phyloP scores from a whole-genome alignment of 495 filamentous ascomycete species.

The Amphirosellinia nigrospora region DNA sequence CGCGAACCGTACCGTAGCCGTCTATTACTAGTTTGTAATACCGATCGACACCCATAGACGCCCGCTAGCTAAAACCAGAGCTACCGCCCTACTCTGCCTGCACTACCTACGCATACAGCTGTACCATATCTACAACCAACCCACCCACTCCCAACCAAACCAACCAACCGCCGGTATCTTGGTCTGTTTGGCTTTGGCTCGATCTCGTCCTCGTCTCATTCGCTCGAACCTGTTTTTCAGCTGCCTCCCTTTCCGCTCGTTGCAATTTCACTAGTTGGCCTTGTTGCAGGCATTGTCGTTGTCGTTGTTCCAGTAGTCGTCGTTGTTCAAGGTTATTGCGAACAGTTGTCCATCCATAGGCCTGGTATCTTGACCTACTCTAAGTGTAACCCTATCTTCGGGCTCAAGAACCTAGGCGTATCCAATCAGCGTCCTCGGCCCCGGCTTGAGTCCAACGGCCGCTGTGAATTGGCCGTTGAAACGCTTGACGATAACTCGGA shows the following conservation, averaged over 20 bases:
- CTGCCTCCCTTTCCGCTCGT: conserved; percentile 38
- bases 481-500: conserved; percentile 37
- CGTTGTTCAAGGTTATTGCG: conserved; percentile 24
- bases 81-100: conserved; percentile 8
- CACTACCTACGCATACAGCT: conserved; percentile 16
- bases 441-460: conserved; percentile 33
- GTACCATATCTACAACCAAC: conserved; percentile 4
- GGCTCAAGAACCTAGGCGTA: conserved; percentile 19
- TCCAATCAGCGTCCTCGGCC: conserved; percentile 33
- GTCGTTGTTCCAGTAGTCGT: conserved; percentile 32
- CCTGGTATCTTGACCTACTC: conserved; percentile 24
- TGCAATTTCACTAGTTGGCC: conserved; percentile 33
- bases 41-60: conserved; percentile 25
- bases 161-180: not conserved
- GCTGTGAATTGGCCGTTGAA: conserved; percentile 36
- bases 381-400: conserved; percentile 27
- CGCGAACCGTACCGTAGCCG: conserved; percentile 7
- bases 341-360: conserved; percentile 26
- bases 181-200: conserved; percentile 33
- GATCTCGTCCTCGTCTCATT: conserved; percentile 26
- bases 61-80: conserved; percentile 19
- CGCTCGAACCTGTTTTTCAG: conserved; percentile 31
- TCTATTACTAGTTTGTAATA: conserved; percentile 25
- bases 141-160: not conserved
- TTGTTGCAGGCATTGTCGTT: conserved; percentile 28